Conservation (phyloP, 441 rosid species). For the Kokia cookei region DNA sequence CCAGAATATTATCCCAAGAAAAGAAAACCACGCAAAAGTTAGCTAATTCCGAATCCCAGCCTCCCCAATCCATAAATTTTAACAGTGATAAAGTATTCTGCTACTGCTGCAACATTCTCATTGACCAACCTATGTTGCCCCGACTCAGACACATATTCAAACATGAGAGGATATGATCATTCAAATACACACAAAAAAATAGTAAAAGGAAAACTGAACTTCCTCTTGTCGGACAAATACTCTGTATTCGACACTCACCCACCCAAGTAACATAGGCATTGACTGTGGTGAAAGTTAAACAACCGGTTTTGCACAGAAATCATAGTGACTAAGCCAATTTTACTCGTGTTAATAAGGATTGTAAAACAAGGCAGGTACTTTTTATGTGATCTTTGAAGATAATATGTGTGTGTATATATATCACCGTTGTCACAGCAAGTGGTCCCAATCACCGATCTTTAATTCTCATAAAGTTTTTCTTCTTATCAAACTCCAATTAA, state of each 20-base stretch:
- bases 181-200: neutral
- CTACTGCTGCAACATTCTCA: neutral
- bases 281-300: neutral
- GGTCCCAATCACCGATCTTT: neutral
- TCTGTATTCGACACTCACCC: neutral
- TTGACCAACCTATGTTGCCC: neutral
- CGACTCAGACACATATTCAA: neutral
- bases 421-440: neutral
- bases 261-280: neutral
- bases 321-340: neutral
- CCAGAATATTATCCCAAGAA: neutral
- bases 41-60: neutral
- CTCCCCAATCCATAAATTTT: neutral
- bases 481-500: neutral
- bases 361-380: neutral
- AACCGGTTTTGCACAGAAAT: neutral
- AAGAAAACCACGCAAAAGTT: neutral
- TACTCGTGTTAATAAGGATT: neutral
- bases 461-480: neutral
- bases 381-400: neutral
- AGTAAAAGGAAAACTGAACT: neutral
- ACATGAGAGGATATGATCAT: neutral
- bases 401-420: neutral
- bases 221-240: neutral
- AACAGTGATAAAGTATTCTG: neutral